Conservation (phyloP, 2,329 filamentous ascomycete genomes). For the Fusarium sp. region DNA sequence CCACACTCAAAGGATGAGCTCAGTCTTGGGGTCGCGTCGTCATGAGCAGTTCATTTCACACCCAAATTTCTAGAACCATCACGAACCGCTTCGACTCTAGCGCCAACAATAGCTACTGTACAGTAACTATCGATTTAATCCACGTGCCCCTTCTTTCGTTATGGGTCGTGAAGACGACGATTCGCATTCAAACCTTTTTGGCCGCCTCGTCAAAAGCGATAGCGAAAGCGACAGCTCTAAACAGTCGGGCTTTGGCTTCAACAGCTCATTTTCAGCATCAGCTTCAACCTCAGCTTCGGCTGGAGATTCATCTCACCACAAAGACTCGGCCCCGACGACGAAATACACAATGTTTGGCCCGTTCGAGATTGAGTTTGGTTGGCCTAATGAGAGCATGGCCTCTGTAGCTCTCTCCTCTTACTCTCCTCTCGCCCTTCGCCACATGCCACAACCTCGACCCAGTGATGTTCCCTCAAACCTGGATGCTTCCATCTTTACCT, state of each 20-base stretch:
- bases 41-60: slow-evolving; percentile 26
- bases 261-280: slow-evolving; percentile 26
- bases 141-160: background rate
- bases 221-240: slow-evolving; percentile 49
- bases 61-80: slow-evolving; percentile 29
- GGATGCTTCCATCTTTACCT: slow-evolving; percentile 59
- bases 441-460: slow-evolving; percentile 61
- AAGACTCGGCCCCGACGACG: background rate
- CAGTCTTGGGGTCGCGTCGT: slow-evolving; percentile 3
- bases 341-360: slow-evolving; percentile 36
- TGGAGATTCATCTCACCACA: slow-evolving; percentile 16
- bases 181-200: slow-evolving; percentile 14
- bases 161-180: slow-evolving; percentile 38
- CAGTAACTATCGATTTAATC: background rate
- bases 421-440: slow-evolving; percentile 52
- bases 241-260: slow-evolving; percentile 42
- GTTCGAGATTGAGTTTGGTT: slow-evolving; percentile 31
- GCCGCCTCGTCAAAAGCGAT: slow-evolving; percentile 44
- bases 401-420: slow-evolving; percentile 45
- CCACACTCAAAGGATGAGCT: background rate
- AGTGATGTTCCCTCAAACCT: slow-evolving; percentile 54
- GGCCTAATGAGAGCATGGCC: slow-evolving; percentile 35
- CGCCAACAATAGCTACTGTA: background rate
- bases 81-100: slow-evolving; percentile 24
- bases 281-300: slow-evolving; percentile 28